These are phyloP conservation scores for Chrysopogon serrulatus DNA, from an alignment of 176 grass and related monocot species.

Conservation along the genomic window DNA sequence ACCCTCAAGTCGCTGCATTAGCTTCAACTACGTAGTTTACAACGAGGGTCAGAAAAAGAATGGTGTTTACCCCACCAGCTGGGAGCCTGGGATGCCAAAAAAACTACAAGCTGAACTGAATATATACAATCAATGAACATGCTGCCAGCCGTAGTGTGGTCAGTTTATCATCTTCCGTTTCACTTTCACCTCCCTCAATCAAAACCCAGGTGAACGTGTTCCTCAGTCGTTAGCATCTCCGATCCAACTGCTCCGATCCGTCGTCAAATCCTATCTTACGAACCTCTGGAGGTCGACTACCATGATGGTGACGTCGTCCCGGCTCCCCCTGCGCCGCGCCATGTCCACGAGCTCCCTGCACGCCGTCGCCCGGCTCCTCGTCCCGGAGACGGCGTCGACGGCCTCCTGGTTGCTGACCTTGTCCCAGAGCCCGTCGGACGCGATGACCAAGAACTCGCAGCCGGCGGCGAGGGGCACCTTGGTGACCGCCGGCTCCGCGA, in stretches of 20 bases:
- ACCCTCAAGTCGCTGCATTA: too few species aligned
- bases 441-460: slow-evolving; percentile 72
- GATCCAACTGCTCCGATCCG: background rate
- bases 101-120: background rate
- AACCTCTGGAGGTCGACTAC: slow-evolving; percentile 67
- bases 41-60: too few species aligned
- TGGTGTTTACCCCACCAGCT: too few species aligned
- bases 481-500: slow-evolving; percentile 46
- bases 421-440: slow-evolving; percentile 87
- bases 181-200: background rate
- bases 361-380: background rate
- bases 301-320: slow-evolving; percentile 87
- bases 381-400: slow-evolving; percentile 41
- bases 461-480: slow-evolving; percentile 16
- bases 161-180: background rate
- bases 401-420: slow-evolving; percentile 89
- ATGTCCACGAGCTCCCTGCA: slow-evolving; percentile 62
- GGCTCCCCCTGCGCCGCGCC: slow-evolving; percentile 48
- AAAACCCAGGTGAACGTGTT: background rate
- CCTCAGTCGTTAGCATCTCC: background rate
- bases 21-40: too few species aligned
- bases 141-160: background rate
- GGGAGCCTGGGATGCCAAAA: too few species aligned
- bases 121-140: background rate
- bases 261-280: background rate